Evolutionary conservation across 805 yeast genomes (phyloP).

Genomic region (Candida jianshihensis): DNA sequence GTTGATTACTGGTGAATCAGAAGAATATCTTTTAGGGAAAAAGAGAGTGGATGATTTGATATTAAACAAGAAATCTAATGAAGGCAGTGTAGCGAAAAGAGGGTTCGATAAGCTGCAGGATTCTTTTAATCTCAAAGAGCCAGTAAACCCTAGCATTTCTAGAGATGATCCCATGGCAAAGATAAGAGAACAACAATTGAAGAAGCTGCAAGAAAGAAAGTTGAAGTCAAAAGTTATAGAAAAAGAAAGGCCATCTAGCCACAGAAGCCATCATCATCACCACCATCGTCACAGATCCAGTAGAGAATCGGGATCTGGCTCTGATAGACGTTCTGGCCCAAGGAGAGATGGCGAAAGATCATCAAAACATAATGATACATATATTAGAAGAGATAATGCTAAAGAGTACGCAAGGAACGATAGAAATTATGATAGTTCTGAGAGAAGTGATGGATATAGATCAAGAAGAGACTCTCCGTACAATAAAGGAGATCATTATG

Average conservation of each 20-base stretch:
- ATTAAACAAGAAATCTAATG: constrained; percentile 10
- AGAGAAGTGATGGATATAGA: neutral
- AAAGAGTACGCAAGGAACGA: neutral
- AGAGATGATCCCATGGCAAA: constrained; percentile 46
- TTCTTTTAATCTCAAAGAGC: constrained; percentile 1
- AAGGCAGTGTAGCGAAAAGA: constrained; percentile 13
- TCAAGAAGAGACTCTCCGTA: too few relatives aligned
- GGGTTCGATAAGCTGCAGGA: constrained; percentile 17
- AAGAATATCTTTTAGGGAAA: constrained; percentile 49
- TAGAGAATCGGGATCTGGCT: neutral
- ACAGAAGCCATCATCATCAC: neutral
- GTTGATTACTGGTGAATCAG: constrained; percentile 27
- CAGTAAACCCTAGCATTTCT: neutral
- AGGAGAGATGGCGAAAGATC: too few relatives aligned
- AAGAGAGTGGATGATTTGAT: constrained; percentile 36
- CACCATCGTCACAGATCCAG: too few relatives aligned
- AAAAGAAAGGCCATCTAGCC: constrained; percentile 7
- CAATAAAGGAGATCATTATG: too few relatives aligned
- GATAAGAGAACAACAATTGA: constrained; percentile 26
- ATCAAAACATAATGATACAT: too few relatives aligned
- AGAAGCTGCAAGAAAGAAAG: constrained; percentile 10
- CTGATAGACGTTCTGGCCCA: neutral
- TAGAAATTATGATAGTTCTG: neutral
- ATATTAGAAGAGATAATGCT: too few relatives aligned
- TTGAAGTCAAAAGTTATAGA: constrained; percentile 19